Evolutionary conservation across 23 red algal species (phyloP).

Genomic region (Gracilariopsis chorda): DNA sequence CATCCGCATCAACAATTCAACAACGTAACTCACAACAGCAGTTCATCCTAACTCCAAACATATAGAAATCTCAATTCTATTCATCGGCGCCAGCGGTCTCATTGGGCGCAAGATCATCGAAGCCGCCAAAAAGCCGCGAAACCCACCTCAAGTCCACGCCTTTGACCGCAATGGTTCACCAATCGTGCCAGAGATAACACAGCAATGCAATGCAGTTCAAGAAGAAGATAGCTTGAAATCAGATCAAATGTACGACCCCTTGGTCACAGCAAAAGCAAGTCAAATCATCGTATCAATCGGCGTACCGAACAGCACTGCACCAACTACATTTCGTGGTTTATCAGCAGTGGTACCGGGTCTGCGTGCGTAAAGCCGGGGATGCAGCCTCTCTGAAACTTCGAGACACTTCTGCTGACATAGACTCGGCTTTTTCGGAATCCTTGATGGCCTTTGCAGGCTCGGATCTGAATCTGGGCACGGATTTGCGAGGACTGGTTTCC

Average conservation of each 20-base stretch:
- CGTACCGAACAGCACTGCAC: conserved; percentile 16
- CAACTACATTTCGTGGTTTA: not conserved
- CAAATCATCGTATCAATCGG: conserved; percentile 13
- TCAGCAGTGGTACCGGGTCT: not conserved
- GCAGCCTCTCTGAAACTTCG: not conserved
- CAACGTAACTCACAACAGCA: no score
- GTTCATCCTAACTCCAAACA: no score
- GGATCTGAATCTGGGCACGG: not conserved
- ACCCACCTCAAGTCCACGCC: conserved; percentile 16
- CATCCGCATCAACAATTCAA: not conserved
- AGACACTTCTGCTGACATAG: not conserved
- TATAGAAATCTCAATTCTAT: conserved; percentile 14
- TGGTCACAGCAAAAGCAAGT: not conserved
- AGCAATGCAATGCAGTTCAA: not conserved
- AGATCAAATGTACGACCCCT: not conserved
- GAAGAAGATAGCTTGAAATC: not conserved
- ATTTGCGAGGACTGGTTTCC: not conserved
- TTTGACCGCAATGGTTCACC: conserved; percentile 20
- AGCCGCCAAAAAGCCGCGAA: not conserved
- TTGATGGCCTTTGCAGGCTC: not conserved
- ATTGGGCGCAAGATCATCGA: not conserved
- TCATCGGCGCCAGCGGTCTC: conserved; percentile 47
- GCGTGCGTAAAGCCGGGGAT: not conserved
- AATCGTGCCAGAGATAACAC: not conserved
- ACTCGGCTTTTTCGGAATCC: not conserved